Evolutionary conservation across 306 rosid genomes (phyloP), one percentile per base, ranked within the genome.

Genomic region (apple (Malus domestica)): DNA sequence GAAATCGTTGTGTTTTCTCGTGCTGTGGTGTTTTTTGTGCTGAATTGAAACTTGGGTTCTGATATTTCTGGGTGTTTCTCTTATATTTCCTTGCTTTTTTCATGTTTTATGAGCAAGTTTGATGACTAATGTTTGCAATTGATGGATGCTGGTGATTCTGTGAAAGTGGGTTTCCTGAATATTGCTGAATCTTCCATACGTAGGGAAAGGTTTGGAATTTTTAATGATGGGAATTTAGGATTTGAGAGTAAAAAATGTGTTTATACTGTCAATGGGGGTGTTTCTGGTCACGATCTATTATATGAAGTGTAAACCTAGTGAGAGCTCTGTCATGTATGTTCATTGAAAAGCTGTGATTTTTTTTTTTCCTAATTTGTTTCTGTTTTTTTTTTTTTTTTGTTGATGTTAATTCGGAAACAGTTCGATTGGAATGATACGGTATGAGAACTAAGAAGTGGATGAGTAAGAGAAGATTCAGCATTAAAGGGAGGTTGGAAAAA

Each of bases 361-460:
- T 22, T 2, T 42, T 45, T 67, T 13, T 23, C 33, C 42, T 64
- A 4, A 64, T 64, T 59, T 62, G 25, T 40, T 63, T 63, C 7
- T 22, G 20, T 30, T 30, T 30, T 30, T 58, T 74, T 62, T 30
- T 58, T 74, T 62, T 30, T 71, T 46, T 60, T 67, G 33, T 72
- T 85, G 60, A n/a, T 85, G 61, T 73, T 79, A 71, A 73, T 78
- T 78, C 76, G 74, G 89, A 79, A 74, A 73, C 79, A 70, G 72
- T 45, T 77, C 71, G 77, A 83, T 68, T 79, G 88, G 83, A 74
- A 86, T 86, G 86, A 85, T 72, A 72, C 75, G 83, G 78, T 32
- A 89, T 91, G 97, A 89, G 86, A 87, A 80, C 76, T 68, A 88
- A 85, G 81, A 59, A 80, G 72, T 86, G 87, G 88, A 84, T 80